Base-by-base conservation (phyloP, 2,329 filamentous ascomycete species). In the Claviceps spartinae region DNA sequence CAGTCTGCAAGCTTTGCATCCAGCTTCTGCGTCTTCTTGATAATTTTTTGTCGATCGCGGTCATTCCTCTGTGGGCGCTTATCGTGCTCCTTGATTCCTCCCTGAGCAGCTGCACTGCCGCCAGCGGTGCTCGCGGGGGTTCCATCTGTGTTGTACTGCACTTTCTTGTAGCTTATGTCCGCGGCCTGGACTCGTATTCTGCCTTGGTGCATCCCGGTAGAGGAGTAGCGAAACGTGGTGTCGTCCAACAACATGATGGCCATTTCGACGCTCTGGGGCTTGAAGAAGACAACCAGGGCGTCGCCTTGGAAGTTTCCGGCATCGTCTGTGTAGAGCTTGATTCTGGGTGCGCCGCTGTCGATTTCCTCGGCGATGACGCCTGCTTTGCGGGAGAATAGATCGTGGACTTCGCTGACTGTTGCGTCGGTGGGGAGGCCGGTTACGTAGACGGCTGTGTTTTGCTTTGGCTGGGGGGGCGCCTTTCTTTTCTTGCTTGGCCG, bases 361-460 rank as follows among this genome's bases (percentile, higher is more conserved):
- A 95, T 90, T 68, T 95, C 87, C 68, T 97, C 90, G 48, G 91
- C 88, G 57, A 98, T 90, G 58, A 97, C 85, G 54, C 90, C 90
- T 62, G 81, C 94, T 65, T 88, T 91, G 56, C 78, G 72, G 48
- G 83, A 88, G 71, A 98, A 98, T 30, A 87, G 75, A 24, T 88
- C 79, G 58, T 85, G 78, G 16, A 98, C 81, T 70, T 98, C 93
- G 34, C 86, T 80, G 43, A 84, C 73, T 0, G 85, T 87, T 44
- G 81, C 85, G 65, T 97, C 88, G 41, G 75, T 68, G 0, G 93
- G 94, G 4, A 98, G 78, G 13, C 86, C 88, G 4, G 89, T 95
- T 47, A 96, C 86, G 70, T 91, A 98, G 57, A 98, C 79, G 43
- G 91, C 91, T 5, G 87, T 95, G 66, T 96, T 97, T 60, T 90